phyloP scores from a whole-genome alignment of 805 yeast species.

The Pichia cephalocereana region DNA sequence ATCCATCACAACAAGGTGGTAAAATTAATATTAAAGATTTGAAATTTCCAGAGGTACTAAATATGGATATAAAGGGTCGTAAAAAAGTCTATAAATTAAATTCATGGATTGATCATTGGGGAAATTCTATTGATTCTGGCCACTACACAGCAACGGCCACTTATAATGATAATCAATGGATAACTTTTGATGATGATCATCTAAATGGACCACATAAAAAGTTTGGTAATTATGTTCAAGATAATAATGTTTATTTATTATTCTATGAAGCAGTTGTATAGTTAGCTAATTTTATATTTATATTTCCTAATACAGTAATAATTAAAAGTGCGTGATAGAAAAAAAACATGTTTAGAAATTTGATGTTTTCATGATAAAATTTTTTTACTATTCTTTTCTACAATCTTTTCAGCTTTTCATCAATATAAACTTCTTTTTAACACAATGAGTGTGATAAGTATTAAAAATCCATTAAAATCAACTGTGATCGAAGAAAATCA shows the following conservation, averaged over 20 bases:
- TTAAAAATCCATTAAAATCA: neutral
- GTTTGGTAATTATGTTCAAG: constrained; percentile 27
- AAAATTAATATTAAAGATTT: constrained; percentile 19
- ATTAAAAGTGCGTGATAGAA: too few relatives aligned
- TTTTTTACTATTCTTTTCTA: too few relatives aligned
- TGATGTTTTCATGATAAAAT: too few relatives aligned
- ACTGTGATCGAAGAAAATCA: neutral
- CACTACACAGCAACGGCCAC: constrained; percentile 67
- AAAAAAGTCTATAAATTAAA: constrained; percentile 45
- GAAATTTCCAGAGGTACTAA: constrained; percentile 16
- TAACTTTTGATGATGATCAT: constrained; percentile 67
- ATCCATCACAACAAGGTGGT: constrained; percentile 18
- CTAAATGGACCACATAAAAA: constrained; percentile 33
- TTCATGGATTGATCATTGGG: constrained; percentile 64
- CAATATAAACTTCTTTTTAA: neutral
- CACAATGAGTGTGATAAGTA: neutral
- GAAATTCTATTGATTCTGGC: constrained; percentile 55
- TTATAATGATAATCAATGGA: constrained; percentile 48
- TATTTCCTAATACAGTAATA: neutral
- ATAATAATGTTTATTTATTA: constrained; percentile 57
- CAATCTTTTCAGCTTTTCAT: neutral
- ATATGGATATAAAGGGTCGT: constrained; percentile 26
- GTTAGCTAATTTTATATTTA: too few relatives aligned
- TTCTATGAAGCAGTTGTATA: constrained; percentile 34
- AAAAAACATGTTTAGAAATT: too few relatives aligned